Evolutionary conservation across 768 basidiomycete genomes (phyloP), one percentile per base, ranked within the genome.

Genomic region (Hericium erinaceus): DNA sequence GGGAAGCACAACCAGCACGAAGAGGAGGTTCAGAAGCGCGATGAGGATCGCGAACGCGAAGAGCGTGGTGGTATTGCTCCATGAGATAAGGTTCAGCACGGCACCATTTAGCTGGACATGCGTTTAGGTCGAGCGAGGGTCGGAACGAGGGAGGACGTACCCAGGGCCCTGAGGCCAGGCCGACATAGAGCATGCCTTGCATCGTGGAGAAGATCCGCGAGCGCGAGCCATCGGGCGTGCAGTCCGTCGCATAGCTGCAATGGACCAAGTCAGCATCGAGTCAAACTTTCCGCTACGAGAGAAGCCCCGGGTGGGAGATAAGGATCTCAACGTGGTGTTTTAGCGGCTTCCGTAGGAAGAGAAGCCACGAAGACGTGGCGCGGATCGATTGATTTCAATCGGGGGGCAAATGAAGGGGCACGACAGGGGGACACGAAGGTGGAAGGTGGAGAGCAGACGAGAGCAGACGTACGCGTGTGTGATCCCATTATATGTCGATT

Each of bases 171-270:
- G 56, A 52, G 26, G 62, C 60, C 48, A 63, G 56, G 28, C 62
- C 62, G n/a, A 63, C 62, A 33, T 63, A 62, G 24, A 63, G 56
- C 60, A 63, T 63, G 8, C 60, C 62, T 37, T 63, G 62, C 52
- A 63, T 57, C 2, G 56, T 63, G 8, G 61, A 55, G 46, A 63
- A 63, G 8, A 63, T 63, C 56, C 61, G 58, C 20, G 62, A 54
- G 39, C 62, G 62, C 8, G 62, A 63, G 22, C 60, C 62, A 50
- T 61, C 62, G 13, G 58, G 52, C 24, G 62, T 59, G 39, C 62
- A 63, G 41, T 63, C 62, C 28, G 62, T 59, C 13, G 56, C 61
- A 41, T 63, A 63, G 24, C 62, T 63, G 54, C 33, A 18, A 33
- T 33, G 2, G 24, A 4, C 40, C 15, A 54, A 4, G 39, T 44